Base-by-base conservation (phyloP, 305 asterid genomes). In the Fraxinus sp. region DNA sequence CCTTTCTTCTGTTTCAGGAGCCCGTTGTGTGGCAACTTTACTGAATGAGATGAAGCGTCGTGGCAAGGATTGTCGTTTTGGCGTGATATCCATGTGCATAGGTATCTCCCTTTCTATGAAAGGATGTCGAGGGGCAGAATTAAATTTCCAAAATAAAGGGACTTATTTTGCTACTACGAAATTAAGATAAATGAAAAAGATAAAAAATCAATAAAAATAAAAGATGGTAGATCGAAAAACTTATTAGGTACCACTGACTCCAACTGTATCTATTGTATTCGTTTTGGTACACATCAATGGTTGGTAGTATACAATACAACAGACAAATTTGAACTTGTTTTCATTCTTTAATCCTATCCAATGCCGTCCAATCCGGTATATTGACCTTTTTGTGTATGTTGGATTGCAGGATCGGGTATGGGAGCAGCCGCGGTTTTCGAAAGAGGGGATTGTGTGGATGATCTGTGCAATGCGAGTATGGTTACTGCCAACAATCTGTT, bases 391-490 rank as follows among this genome's bases (percentile, higher is more conserved):
- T 32, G 52, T 35, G 8, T 70, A 10, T 30, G 39, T 70, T 70
- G 79, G 77, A 57, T 80, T 88, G 80, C 88, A 95, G 98, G 98
- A 41, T 83, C 94, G 4, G 98, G 98, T 7, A 95, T 95, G 98
- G 98, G 98, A 7, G 98, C 98, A 83, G 98, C 98, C 30, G 98
- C 97, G 9, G 98, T 95, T 41, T 90, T 95, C 46, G 98, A 95
- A 79, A 89, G 98, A 87, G 98, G 98, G 76, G 97, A 95, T 79
- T 89, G 85, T 6, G 90, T 80, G 26, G 97, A 94, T 79, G 91
- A 88, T 59, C 87, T 90, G 35, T 86, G 91, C 84, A 88, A 90
- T 44, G 90, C 91, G 14, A 90, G 86, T 1, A 70, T 79, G 5
- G 83, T 41, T 78, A 33, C 36, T 68, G 84, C 74, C 33, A 77